Base-by-base conservation (phyloP, 2,329 filamentous ascomycete genomes). In the Phaeosphaeriaceae sp. region DNA sequence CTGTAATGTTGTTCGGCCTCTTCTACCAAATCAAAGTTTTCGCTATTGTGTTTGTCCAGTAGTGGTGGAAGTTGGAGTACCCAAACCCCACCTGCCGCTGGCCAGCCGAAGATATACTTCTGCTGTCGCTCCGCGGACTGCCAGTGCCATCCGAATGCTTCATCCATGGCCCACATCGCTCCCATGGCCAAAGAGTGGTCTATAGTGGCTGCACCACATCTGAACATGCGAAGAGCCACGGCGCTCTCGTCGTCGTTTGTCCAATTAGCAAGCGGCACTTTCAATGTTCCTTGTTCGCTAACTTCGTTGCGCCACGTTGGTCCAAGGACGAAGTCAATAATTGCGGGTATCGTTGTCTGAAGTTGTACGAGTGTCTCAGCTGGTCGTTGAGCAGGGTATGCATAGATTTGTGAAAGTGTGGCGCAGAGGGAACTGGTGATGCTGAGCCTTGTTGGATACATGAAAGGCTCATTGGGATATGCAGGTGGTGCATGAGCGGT, bases 101-200 rank as follows among this genome's bases (percentile, higher is more conserved):
- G 31, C 27, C 48, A 50, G 27, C 48, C 48, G 15, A 50, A 50
- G 31, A 50, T 41, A n/a, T 50, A 50, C 31, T 50, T 41, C 31
- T 50, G 27, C 17, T 20, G 27, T 24, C 41, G 48, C 15, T 36
- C 2, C 6, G 27, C 47, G 15, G 47, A 10, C 3, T 33, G 20
- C 48, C 48, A 50, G 27, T 31, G n/a, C 31, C 11, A 36, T 19
- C 27, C 17, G 17, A 41, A 41, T 9, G n/a, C 31, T 9, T 50
- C 48, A 11, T 19, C n/a, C n/a, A 50, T 15, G 9, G 6, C 9
- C 27, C 48, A 50, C 27, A 2, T 22, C n/a, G 6, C 15, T 3
- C 31, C 31, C n/a, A 5, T 20, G 10, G 31, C 31, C 7, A 15
- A 50, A 17, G 24, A 22, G 31, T 22, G n/a, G 9, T 40, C 13